Conservation (phyloP, 495 filamentous ascomycete genomes). For the Pyronema domesticum region DNA sequence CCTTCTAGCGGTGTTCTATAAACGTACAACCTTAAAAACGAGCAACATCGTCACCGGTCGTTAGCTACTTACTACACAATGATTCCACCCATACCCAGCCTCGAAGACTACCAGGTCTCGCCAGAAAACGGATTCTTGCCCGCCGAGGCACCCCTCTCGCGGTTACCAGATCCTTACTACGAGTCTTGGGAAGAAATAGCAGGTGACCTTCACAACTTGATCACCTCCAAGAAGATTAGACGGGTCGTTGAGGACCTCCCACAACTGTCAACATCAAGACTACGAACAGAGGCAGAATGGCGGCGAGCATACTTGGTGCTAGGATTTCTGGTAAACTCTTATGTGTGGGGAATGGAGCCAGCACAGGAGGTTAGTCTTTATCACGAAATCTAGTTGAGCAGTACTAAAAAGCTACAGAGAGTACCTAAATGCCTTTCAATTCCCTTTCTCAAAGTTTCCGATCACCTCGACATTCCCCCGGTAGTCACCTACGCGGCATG, state of each 20-base stretch:
- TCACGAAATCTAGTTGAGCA: background rate
- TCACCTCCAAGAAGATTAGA: constrained; percentile 65
- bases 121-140: constrained; percentile 77
- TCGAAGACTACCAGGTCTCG: constrained; percentile 77
- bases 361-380: constrained; percentile 46
- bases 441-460: constrained; percentile 61
- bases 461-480: constrained; percentile 68
- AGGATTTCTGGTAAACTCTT: constrained; percentile 75
- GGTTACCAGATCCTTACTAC: constrained; percentile 77
- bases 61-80: constrained; percentile 32
- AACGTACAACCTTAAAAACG: background rate
- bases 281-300: constrained; percentile 77
- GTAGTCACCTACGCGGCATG: constrained; percentile 90
- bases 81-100: constrained; percentile 63
- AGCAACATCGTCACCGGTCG: background rate
- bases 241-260: constrained; percentile 61
- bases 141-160: constrained; percentile 54
- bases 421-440: constrained; percentile 71
- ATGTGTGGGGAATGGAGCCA: constrained; percentile 82
- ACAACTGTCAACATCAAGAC: constrained; percentile 57
- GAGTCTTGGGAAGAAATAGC: constrained; percentile 76
- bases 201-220: constrained; percentile 67
- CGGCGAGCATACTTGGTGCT: constrained; percentile 74
- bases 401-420: constrained; percentile 33
- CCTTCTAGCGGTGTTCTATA: background rate